phyloP scores from a whole-genome alignment of 176 grass and related monocot genomes.

The Triticum timopheevii region DNA sequence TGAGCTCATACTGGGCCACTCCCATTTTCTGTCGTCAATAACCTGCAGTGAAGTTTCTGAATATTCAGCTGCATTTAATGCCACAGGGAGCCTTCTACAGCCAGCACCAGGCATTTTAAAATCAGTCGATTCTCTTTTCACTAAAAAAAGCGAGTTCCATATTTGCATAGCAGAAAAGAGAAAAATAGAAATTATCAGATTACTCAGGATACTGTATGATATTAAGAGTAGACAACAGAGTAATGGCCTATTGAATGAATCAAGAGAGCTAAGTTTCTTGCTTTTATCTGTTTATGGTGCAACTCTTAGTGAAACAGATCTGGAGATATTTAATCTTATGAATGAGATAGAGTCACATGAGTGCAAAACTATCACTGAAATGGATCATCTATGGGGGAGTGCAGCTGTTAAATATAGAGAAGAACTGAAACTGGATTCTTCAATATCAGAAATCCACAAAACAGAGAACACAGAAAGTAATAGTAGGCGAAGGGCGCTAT shows the following conservation, averaged over 20 bases:
- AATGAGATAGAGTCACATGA: slow-evolving; percentile 76
- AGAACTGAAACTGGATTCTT: slow-evolving; percentile 63
- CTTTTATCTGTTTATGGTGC: slow-evolving; percentile 88
- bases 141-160: slow-evolving; percentile 31
- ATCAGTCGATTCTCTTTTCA: slow-evolving; percentile 48
- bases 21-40: slow-evolving; percentile 72
- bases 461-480: slow-evolving; percentile 48
- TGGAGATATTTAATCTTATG: slow-evolving; percentile 86
- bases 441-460: slow-evolving; percentile 36
- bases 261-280: slow-evolving; percentile 72
- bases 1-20: slow-evolving; percentile 89
- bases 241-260: slow-evolving; percentile 46
- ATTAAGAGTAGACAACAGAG: slow-evolving; percentile 59
- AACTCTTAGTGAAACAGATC: slow-evolving; percentile 76
- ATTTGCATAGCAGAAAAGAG: slow-evolving; percentile 48
- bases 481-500: slow-evolving; percentile 56
- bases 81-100: slow-evolving; percentile 62
- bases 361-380: slow-evolving; percentile 65
- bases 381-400: slow-evolving; percentile 88
- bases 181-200: slow-evolving; percentile 77
- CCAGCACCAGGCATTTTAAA: slow-evolving; percentile 78
- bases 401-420: slow-evolving; percentile 66
- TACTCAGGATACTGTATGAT: slow-evolving; percentile 89
- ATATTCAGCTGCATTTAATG: slow-evolving; percentile 46
- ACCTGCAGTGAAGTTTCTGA: slow-evolving; percentile 42